Conservation (phyloP, 805 yeast genomes). For the Barnettozyma siamensis region DNA sequence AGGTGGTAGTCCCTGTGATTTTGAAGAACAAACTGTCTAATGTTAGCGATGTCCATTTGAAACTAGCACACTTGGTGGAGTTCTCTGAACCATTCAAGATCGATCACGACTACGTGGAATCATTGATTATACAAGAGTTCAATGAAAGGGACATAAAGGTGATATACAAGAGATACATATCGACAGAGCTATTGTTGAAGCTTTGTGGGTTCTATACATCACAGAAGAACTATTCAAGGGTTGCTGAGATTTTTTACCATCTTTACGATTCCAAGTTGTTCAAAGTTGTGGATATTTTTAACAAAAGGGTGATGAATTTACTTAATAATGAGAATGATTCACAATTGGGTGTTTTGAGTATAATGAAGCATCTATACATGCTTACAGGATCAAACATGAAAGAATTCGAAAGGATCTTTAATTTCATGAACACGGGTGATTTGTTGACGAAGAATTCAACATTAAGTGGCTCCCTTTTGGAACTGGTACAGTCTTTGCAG, state of each 20-base stretch:
- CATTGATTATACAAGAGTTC: slow-evolving; percentile 10
- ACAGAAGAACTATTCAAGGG: slow-evolving; percentile 11
- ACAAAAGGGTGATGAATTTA: slow-evolving; percentile 6
- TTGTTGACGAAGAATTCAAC: slow-evolving; percentile 1
- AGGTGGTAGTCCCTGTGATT: slow-evolving; percentile 3
- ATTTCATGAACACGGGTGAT: slow-evolving; percentile 8
- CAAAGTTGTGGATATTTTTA: slow-evolving; percentile 4
- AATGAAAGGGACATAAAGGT: background rate
- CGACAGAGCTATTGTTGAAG: slow-evolving; percentile 8
- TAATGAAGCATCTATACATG: slow-evolving; percentile 13
- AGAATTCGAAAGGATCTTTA: slow-evolving; percentile 10
- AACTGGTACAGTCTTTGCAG: slow-evolving; percentile 12
- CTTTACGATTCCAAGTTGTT: slow-evolving; percentile 5
- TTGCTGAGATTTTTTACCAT: slow-evolving; percentile 9
- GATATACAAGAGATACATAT: background rate
- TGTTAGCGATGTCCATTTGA: slow-evolving; percentile 17
- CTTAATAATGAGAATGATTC: slow-evolving; percentile 13
- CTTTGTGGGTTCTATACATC: slow-evolving; percentile 8
- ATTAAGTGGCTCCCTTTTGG: slow-evolving; percentile 9
- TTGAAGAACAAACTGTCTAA: slow-evolving; percentile 1
- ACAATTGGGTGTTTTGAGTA: slow-evolving; percentile 11
- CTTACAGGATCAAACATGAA: slow-evolving; percentile 8
- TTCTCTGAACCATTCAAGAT: slow-evolving; percentile 11
- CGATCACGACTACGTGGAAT: slow-evolving; percentile 7
- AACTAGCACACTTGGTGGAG: slow-evolving; percentile 10